Percentiles rank a stretch among this genome's conserved stretches.
These are phyloP conservation scores for Bothriochloa decipiens DNA, from an alignment of 176 grass and related monocot genomes.

Conservation along the genomic window DNA sequence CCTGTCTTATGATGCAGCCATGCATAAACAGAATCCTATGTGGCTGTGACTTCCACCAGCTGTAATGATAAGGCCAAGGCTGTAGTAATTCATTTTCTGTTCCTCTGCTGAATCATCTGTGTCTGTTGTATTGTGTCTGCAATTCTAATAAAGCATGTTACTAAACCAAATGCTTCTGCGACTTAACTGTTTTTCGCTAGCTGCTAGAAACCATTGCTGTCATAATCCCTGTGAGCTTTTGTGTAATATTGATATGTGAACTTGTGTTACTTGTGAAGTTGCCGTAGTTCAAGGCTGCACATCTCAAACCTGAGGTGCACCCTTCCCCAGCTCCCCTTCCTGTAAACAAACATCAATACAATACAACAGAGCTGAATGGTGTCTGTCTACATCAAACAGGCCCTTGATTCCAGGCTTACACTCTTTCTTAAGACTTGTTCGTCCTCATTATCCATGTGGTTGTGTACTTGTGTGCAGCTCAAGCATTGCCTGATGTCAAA, in stretches of 20 bases:
- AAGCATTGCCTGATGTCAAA: conserved; percentile 40
- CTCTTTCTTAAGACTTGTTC: conserved; percentile 13
- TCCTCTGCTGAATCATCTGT: not conserved
- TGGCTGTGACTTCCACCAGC: not conserved
- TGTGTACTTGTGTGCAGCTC: conserved; percentile 19
- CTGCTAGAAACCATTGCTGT: not conserved
- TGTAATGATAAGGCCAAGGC: not conserved
- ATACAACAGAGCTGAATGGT: not conserved
- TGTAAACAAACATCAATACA: conserved; percentile 22
- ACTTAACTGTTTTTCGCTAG: not conserved
- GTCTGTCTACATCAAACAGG: conserved; percentile 14
- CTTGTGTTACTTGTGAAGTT: not conserved
- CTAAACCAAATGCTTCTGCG: not conserved
- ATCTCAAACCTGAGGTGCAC: not conserved
- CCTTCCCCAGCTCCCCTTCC: conserved; percentile 10
- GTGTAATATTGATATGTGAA: not conserved
- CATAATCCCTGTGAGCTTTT: not conserved
- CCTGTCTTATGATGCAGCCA: not conserved
- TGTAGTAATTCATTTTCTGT: not conserved
- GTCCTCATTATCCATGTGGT: conserved; percentile 36
- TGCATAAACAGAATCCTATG: not conserved
- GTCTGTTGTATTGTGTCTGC: not conserved
- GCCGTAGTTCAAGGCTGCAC: not conserved
- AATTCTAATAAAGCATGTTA: not conserved
- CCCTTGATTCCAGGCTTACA: conserved; percentile 26